These are phyloP conservation scores for Orychophragmus violaceus DNA, from an alignment of 345 rosid species.

Conservation along the genomic window DNA sequence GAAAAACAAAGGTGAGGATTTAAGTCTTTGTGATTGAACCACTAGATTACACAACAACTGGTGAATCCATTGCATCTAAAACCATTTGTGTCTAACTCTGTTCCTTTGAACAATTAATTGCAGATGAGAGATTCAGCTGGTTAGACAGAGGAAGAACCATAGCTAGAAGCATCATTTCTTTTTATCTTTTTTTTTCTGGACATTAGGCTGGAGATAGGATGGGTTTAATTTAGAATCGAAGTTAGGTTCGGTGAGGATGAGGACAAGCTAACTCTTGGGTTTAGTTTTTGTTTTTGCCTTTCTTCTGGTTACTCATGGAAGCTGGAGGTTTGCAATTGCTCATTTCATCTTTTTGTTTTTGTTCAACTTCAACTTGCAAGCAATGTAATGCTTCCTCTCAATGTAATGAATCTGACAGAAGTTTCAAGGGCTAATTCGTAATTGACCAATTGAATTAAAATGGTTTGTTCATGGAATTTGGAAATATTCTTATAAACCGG, in stretches of 20 bases:
- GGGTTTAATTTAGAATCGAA: slow-evolving; percentile 20
- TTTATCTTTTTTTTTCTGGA: slow-evolving; percentile 11
- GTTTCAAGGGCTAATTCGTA: background rate
- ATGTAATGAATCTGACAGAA: background rate
- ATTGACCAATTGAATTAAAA: background rate
- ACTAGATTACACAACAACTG: background rate
- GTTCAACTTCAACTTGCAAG: background rate
- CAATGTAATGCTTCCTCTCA: slow-evolving; percentile 11
- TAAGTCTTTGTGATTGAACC: background rate
- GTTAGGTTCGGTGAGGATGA: slow-evolving; percentile 17
- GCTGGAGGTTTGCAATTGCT: background rate
- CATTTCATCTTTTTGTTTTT: background rate
- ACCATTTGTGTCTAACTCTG: slow-evolving; percentile 5
- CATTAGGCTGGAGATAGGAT: slow-evolving; percentile 22
- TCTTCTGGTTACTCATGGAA: background rate
- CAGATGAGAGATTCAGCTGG: slow-evolving; percentile 15
- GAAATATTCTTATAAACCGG: background rate
- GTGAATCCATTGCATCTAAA: background rate
- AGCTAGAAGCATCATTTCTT: background rate
- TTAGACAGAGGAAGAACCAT: slow-evolving; percentile 3
- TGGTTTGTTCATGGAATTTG: background rate
- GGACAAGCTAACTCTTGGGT: slow-evolving; percentile 9
- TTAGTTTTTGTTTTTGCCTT: background rate
- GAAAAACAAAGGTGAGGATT: slow-evolving; percentile 7
- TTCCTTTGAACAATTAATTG: background rate